These are phyloP conservation scores for Aspergillus hiratsukae DNA, from an alignment of 2,329 filamentous ascomycete genomes.

Conservation along the genomic window DNA sequence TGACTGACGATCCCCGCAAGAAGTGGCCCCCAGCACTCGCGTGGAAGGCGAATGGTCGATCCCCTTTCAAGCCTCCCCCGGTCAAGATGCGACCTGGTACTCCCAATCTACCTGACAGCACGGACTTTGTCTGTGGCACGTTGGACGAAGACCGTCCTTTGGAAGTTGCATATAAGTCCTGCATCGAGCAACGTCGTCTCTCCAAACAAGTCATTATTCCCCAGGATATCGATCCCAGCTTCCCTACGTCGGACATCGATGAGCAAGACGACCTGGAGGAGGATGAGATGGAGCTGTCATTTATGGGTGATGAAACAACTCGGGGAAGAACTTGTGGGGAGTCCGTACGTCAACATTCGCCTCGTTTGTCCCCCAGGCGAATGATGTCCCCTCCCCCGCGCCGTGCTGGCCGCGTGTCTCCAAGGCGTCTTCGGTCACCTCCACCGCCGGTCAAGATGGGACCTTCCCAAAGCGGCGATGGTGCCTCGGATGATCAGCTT, in stretches of 20 bases:
- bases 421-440: slow-evolving; percentile 65
- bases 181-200: slow-evolving; percentile 73
- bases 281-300: slow-evolving; percentile 50
- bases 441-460: slow-evolving; percentile 54
- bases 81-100: slow-evolving; percentile 60
- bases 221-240: slow-evolving; percentile 97
- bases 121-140: slow-evolving; percentile 98
- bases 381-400: slow-evolving; percentile 52
- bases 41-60: slow-evolving; percentile 23
- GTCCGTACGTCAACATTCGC: slow-evolving; percentile 49
- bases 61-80: slow-evolving; percentile 38
- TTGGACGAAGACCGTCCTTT: slow-evolving; percentile 90
- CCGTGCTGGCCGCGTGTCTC: slow-evolving; percentile 54
- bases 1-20: slow-evolving; percentile 27
- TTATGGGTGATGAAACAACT: slow-evolving; percentile 43
- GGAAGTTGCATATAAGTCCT: slow-evolving; percentile 89
- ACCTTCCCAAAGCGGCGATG: slow-evolving; percentile 44
- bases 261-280: slow-evolving; percentile 73
- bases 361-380: slow-evolving; percentile 58
- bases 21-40: slow-evolving; percentile 29
- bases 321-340: slow-evolving; percentile 43
- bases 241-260: slow-evolving; percentile 90
- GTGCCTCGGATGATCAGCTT: slow-evolving; percentile 34
- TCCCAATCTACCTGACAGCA: slow-evolving; percentile 89
- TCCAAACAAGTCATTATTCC: slow-evolving; percentile 78